Evolutionary conservation across 345 rosid genomes (phyloP).

Genomic region (Melastoma malabathricum): DNA sequence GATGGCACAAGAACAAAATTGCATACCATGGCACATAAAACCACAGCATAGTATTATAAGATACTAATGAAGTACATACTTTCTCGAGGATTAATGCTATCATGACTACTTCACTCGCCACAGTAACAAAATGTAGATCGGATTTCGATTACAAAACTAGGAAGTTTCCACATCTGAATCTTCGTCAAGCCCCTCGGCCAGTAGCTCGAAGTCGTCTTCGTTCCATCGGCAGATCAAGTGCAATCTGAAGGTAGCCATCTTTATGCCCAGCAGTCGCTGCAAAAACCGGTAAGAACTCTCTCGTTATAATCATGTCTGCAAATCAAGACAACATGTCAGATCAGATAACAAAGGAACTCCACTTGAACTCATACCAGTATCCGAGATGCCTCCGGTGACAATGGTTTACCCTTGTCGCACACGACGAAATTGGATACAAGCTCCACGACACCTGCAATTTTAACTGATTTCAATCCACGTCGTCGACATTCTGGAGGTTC

Average conservation of each 20-base stretch:
- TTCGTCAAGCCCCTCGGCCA: conserved; percentile 33
- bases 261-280: conserved; percentile 85
- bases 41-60: too few relatives aligned
- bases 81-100: too few relatives aligned
- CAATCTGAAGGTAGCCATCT: conserved; percentile 85
- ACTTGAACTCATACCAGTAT: conserved; percentile 45
- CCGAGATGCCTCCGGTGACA: conserved; percentile 86
- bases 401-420: conserved; percentile 80
- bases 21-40: too few relatives aligned
- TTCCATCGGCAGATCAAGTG: conserved; percentile 74
- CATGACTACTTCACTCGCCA: conserved; percentile 12
- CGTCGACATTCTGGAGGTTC: too few relatives aligned
- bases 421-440: conserved; percentile 78
- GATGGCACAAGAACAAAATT: too few relatives aligned
- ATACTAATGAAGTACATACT: too few relatives aligned
- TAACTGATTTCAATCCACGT: neutral
- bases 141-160: conserved; percentile 5
- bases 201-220: conserved; percentile 60
- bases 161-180: conserved; percentile 78
- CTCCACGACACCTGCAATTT: conserved; percentile 65
- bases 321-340: neutral
- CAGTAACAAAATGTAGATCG: too few relatives aligned
- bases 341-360: neutral
- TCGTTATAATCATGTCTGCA: neutral
- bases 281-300: conserved; percentile 3